Conservation (phyloP, 805 yeast species). For the Jamesozyma spencerorum region DNA sequence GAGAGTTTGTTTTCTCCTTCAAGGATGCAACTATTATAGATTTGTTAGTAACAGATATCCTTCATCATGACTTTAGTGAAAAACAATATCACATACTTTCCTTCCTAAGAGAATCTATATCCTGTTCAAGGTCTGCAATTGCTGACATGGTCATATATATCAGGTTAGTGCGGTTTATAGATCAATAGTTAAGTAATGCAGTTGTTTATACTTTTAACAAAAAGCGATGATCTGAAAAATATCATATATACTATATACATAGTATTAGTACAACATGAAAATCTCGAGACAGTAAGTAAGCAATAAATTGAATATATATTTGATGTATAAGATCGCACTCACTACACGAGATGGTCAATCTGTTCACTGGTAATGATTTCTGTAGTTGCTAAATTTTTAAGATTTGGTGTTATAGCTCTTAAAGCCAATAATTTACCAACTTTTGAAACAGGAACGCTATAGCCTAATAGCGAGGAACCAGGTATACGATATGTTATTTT, state of each 20-base stretch:
- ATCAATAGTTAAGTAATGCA: neutral
- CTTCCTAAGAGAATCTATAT: constrained; percentile 28
- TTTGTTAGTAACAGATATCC: constrained; percentile 1
- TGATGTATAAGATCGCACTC: neutral
- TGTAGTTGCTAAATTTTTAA: constrained; percentile 3
- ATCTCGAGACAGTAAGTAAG: too few species aligned
- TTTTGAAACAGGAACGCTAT: constrained; percentile 19
- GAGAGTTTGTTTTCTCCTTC: constrained; percentile 7
- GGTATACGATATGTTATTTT: constrained; percentile 15
- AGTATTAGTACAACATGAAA: too few species aligned
- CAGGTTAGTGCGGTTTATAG: neutral
- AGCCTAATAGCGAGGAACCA: constrained; percentile 18
- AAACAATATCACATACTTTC: constrained; percentile 21
- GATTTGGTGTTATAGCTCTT: constrained; percentile 7
- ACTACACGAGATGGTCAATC: constrained; percentile 11
- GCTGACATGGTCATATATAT: constrained; percentile 17
- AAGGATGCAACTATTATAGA: constrained; percentile 6
- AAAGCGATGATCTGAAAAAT: too few species aligned
- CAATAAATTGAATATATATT: too few species aligned
- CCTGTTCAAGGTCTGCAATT: constrained; percentile 29
- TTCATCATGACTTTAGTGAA: too few species aligned
- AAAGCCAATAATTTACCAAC: constrained; percentile 13
- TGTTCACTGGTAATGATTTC: constrained; percentile 16
- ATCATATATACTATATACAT: too few species aligned
- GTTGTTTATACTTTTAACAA: too few species aligned